These are phyloP conservation scores for Aspergillus nidulans DNA, from an alignment of 495 filamentous ascomycete genomes.

Conservation along the genomic window DNA sequence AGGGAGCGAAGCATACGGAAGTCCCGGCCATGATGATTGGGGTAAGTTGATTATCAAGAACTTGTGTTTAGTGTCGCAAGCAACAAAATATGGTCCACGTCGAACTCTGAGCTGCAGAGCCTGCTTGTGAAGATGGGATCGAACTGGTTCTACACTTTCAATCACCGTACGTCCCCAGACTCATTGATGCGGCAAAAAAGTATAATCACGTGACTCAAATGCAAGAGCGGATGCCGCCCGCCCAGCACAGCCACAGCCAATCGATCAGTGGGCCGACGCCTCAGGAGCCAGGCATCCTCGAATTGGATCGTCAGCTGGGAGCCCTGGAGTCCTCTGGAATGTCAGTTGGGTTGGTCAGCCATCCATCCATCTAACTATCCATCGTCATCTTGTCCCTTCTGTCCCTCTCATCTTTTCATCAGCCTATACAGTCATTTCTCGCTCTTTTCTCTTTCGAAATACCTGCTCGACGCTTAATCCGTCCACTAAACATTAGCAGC, in stretches of 20 bases:
- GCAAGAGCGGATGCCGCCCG: too few relatives aligned
- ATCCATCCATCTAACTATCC: neutral
- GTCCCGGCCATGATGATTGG: conserved; percentile 26
- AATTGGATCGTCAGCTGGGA: neutral
- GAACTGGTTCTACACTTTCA: neutral
- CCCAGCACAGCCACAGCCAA: conserved; percentile 8
- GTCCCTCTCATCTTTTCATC: conserved; percentile 18
- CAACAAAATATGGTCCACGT: neutral
- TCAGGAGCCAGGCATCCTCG: conserved; percentile 4
- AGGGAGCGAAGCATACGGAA: conserved; percentile 18
- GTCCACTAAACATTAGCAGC: neutral
- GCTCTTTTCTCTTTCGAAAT: neutral
- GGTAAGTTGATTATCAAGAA: neutral
- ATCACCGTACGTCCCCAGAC: neutral
- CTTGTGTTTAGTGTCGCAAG: neutral
- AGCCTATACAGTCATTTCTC: conserved; percentile 14
- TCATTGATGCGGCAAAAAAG: conserved; percentile 12
- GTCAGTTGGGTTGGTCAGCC: conserved; percentile 2
- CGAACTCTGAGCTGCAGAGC: neutral
- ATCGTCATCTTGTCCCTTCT: conserved; percentile 22
- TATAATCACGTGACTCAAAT: conserved; percentile 14
- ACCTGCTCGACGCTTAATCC: neutral
- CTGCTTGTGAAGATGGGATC: neutral
- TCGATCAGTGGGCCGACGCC: conserved; percentile 7
- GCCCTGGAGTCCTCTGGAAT: neutral